Base-by-base conservation (phyloP, 257 asterid genomes). In the Eucommia ulmoides region DNA sequence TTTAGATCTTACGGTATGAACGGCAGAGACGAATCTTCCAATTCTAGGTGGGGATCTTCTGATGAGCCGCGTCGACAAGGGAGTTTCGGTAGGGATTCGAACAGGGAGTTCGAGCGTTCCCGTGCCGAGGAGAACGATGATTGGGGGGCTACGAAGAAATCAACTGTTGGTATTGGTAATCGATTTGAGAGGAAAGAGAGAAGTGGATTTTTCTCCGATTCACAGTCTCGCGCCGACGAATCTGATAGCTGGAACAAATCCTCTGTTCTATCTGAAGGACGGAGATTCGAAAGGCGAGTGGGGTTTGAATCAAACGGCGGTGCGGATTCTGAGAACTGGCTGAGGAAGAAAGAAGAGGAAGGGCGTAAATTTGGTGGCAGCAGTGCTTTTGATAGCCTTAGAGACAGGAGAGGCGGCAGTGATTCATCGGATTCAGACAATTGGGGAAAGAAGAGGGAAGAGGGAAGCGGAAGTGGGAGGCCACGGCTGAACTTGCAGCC, bases 71-170 rank as follows among this genome's bases (percentile, higher is more conserved):
- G 83, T 22, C 77, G 95, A 12, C 89, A 63, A 66, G 83, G 81
- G 56, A 57, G 82, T 33, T 80, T 73, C 46, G 66, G 66, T 63
- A 67, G 93, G 49, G 97, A 88, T 10, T 52, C 77, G 15, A 47
- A 42, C 51, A 69, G 84, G 4, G 97, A 83, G 49, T 64, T 66
- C 29, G 52, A 42, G 20, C 71, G 72, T 53, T 84, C 97, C 23
- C 81, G 94, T 61, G 97, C 97, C 11, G 97, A 89, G 20, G 96
- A 84, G 70, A 78, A 48, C 53, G 97, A 84, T 55, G 71, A 82
- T 52, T 89, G 97, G 97, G 95, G 78, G 8, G 66, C 83, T 2
- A 73, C 69, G 8, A 89, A 89, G 88, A 78, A 70, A 60, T 60
- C 71, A 0, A 20, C 73, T 1, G 50, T n/a, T 23, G 56, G 70